Percentiles rank a stretch among this genome's conserved stretches.
These are phyloP conservation scores for Pecoramyces ruminantium DNA, from an alignment of 192 early-diverging fungal species.

Conservation along the genomic window DNA sequence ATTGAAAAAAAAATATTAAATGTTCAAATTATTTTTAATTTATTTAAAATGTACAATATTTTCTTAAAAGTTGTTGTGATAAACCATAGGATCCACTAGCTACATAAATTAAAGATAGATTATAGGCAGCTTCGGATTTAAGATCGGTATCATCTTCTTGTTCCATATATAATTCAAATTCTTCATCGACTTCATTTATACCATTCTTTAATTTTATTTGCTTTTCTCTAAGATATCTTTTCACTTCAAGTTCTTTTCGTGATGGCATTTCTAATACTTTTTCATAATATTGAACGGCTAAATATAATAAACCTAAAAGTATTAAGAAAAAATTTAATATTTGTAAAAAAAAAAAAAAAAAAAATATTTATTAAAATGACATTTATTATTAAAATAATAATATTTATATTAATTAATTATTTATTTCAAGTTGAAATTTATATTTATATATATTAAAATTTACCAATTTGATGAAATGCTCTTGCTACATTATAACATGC, in stretches of 20 bases:
- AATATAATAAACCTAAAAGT: slow-evolving; percentile 47
- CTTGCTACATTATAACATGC: slow-evolving; percentile 72
- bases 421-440: too few species aligned
- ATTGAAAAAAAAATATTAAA: too few species aligned
- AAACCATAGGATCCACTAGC: slow-evolving; percentile 49
- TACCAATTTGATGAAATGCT: slow-evolving; percentile 66
- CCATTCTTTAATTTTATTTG: slow-evolving; percentile 27
- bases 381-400: not conserved
- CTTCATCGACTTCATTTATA: not conserved
- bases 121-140: slow-evolving; percentile 70
- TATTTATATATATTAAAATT: too few species aligned
- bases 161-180: not conserved
- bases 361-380: not conserved
- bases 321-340: too few species aligned
- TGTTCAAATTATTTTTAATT: too few species aligned
- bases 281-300: slow-evolving; percentile 77
- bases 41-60: slow-evolving; percentile 62
- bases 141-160: not conserved
- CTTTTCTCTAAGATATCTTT: slow-evolving; percentile 5
- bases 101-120: slow-evolving; percentile 66
- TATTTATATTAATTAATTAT: too few species aligned
- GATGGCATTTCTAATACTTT: slow-evolving; percentile 45
- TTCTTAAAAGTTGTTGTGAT: slow-evolving; percentile 48
- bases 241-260: slow-evolving; percentile 1
- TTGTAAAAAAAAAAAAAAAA: not conserved